Conservation (phyloP, 305 asterid genomes). For the Fraxinus platypoda region DNA sequence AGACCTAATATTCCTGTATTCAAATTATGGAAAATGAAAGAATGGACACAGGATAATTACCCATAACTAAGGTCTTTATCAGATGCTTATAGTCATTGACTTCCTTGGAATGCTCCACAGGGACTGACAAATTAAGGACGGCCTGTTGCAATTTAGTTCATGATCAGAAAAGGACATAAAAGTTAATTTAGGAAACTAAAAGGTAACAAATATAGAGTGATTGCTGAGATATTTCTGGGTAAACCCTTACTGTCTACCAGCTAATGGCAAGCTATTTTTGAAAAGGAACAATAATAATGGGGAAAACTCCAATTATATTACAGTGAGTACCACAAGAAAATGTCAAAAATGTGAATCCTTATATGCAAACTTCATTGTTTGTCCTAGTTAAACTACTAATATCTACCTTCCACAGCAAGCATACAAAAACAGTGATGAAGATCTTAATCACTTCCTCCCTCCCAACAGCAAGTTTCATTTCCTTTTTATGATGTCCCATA, state of each 20-base stretch:
- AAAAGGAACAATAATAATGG: not conserved
- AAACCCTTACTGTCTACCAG: not conserved
- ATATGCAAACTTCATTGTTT: not conserved
- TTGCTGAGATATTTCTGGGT: not conserved
- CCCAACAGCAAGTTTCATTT: not conserved
- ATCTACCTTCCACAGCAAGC: not conserved
- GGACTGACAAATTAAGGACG: constrained; percentile 78
- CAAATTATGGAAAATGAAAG: constrained; percentile 3
- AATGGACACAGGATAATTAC: constrained; percentile 46
- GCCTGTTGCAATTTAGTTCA: constrained; percentile 55
- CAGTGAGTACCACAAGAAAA: not conserved
- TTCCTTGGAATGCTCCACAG: constrained; percentile 95
- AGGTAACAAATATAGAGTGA: constrained; percentile 11
- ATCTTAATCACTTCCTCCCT: not conserved
- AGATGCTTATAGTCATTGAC: constrained; percentile 97
- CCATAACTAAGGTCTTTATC: constrained; percentile 97
- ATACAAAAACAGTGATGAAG: not conserved
- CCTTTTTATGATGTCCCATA: not conserved
- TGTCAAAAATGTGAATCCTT: not conserved
- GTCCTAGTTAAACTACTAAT: not conserved
- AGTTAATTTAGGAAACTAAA: not conserved
- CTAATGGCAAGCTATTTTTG: not conserved
- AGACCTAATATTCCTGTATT: not conserved
- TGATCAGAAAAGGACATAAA: constrained; percentile 28
- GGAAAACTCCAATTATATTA: not conserved